Base-by-base conservation (phyloP, 106 monocot genomes). In the Narthecium ossifragum region DNA sequence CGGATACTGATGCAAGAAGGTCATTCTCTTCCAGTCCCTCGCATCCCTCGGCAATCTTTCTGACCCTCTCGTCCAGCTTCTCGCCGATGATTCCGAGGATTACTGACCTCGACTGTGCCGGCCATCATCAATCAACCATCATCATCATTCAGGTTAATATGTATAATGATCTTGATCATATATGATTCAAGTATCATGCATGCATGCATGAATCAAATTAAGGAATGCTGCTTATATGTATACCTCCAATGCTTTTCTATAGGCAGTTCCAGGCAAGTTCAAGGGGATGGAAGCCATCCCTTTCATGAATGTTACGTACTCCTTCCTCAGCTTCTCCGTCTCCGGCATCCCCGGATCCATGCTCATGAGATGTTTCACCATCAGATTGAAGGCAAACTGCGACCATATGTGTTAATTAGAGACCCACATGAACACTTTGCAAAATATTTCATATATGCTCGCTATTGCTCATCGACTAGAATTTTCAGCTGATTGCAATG, bases 331-430 rank as follows among this genome's bases (percentile, higher is more conserved):
- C 32, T 61, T 26, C 40, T 61, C 66, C 10, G 70, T 62, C 26
- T 80, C 75, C 2, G 56, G 47, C 59, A 33, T 62, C 11, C 48
- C 65, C 5, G 63, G 50, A 32, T 75, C 61, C 80, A 75, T 62
- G 57, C 54, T 66, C 64, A 75, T 60, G 49, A 80, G 11, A 31
- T 75, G 59, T 37, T 80, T 75, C 75, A 80, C 80, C 75, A 80
- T 80, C 31, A 80, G 5, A 70, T 65, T 70, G 49, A 80, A 80
- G 1, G 80, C 66, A 58, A 80, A 80, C 80, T 80, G 51, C 50
- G 51, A 2, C 1, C 11, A 6, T n/a, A n/a, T n/a, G n/a, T n/a
- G n/a, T n/a, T n/a, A n/a, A n/a, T n/a, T n/a, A n/a, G n/a, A n/a
- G n/a, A n/a, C n/a, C n/a, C n/a, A n/a, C n/a, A n/a, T n/a, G n/a